Evolutionary conservation across 2,329 filamentous ascomycete genomes (phyloP), one percentile per base, ranked within the genome.

Genomic region (Pyricularia sp.): DNA sequence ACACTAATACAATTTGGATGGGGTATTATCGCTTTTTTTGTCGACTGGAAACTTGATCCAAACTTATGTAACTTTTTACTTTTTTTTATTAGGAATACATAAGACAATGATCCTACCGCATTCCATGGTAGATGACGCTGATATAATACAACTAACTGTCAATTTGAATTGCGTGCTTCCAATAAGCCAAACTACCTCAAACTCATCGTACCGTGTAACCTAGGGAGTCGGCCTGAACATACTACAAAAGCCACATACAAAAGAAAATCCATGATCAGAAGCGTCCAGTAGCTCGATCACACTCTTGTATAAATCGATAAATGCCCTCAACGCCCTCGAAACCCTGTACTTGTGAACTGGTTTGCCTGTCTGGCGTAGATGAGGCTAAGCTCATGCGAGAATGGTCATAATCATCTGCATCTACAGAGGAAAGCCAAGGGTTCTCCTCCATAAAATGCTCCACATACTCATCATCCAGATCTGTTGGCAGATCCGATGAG

Each of bases 241-340:
- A 61, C 16, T 35, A 61, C 59, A 31, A 33, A 33, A 33, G 19
- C 12, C 16, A 9, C 3, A 59, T 59, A 55, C 64, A 65, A 65
- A 65, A 13, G 63, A 60, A 60, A 65, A 13, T 26, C n/a, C 60
- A 30, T 16, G 9, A 28, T 60, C 35, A 65, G 9, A 65, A 64
- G 10, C 65, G 66, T 4, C 33, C 33, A 49, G 64, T 64, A 1
- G 60, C 73, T 30, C 78, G 77, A 66, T 85, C 82, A 68, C 83
- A 86, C 69, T 84, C 83, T 69, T 84, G 82, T 33, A 86, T 66
- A 67, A 86, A 86, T 19, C 78, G 77, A 70, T 85, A 83, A 44
- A 86, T 80, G 4, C 82, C 83, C 66, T 84, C 81, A 2, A 85
- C 68, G 1, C 83, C 82, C 63, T 85, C 82, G 66, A 79, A 83